A percentile compares a stretch with the other conserved stretches of the same genome.
phyloP scores from a whole-genome alignment of 495 filamentous ascomycete species.

The Glutinoglossum americanum region DNA sequence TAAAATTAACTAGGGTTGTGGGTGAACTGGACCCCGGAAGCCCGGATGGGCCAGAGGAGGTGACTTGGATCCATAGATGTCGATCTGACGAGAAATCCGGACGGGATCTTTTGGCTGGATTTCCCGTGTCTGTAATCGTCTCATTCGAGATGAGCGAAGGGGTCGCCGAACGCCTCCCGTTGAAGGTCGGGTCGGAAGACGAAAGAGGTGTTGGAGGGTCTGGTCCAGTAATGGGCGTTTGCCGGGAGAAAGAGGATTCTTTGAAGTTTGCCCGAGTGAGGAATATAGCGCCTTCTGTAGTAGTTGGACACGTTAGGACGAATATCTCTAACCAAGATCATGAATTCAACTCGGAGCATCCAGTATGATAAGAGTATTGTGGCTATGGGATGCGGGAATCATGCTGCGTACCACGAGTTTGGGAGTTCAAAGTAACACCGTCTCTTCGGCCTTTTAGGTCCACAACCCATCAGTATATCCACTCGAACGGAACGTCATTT shows the following conservation, averaged over 20 bases:
- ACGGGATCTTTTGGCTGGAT: neutral
- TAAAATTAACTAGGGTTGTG: neutral
- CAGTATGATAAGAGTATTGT: neutral
- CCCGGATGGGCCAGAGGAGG: neutral
- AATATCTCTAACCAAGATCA: neutral
- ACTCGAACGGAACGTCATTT: neutral
- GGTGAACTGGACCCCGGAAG: neutral
- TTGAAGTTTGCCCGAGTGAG: neutral
- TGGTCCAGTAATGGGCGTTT: neutral
- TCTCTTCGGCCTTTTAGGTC: neutral
- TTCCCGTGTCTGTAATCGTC: neutral
- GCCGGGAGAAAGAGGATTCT: neutral
- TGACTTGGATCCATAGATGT: neutral
- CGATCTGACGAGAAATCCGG: neutral
- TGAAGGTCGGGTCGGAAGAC: neutral
- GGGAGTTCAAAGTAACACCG: neutral
- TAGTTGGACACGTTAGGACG: neutral
- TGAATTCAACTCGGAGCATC: neutral
- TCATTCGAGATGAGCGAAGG: neutral
- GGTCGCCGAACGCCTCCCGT: conserved; percentile 5
- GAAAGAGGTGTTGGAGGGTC: neutral
- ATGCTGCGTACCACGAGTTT: neutral
- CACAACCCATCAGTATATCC: neutral
- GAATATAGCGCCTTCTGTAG: neutral
- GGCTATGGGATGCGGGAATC: neutral